Conservation (phyloP, 2,329 filamentous ascomycete genomes). For the Chrysosporium queenslandicum region DNA sequence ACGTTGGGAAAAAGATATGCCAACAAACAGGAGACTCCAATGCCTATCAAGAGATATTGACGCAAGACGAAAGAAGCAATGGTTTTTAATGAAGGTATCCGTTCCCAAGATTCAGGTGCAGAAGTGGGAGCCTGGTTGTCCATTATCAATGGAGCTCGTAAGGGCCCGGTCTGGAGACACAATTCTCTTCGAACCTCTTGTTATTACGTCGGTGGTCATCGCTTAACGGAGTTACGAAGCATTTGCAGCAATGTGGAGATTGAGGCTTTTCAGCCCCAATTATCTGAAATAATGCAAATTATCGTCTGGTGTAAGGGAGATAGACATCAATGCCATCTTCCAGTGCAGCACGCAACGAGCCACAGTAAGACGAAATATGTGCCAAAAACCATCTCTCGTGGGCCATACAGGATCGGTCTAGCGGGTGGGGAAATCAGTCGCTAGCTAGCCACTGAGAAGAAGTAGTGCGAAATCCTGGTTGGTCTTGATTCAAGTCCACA, state of each 20-base stretch:
- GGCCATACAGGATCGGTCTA: no score
- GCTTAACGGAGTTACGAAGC: no score
- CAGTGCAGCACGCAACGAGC: not conserved
- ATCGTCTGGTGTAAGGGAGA: not conserved
- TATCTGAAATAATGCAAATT: not conserved
- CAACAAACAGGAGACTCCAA: conserved; percentile 44
- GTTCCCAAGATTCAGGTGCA: not conserved
- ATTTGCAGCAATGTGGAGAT: no score
- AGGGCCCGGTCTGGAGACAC: not conserved
- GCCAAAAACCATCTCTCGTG: no score
- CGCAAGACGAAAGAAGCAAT: conserved; percentile 30
- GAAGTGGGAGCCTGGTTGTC: not conserved
- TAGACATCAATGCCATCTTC: not conserved
- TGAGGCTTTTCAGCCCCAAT: not conserved
- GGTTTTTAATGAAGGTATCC: not conserved
- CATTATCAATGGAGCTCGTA: not conserved
- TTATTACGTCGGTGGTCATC: no score
- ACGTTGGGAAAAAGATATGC: conserved; percentile 47
- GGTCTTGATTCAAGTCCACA: not conserved
- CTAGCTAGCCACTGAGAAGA: not conserved
- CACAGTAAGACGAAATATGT: no score
- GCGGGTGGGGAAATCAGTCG: not conserved
- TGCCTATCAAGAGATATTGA: conserved; percentile 57
- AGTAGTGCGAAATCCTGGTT: not conserved
- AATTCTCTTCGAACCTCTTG: no score